Percentiles rank a stretch among this genome's conserved stretches.
phyloP scores from a whole-genome alignment of 2,329 filamentous ascomycete species.

The Tolypocladium endophyticum region DNA sequence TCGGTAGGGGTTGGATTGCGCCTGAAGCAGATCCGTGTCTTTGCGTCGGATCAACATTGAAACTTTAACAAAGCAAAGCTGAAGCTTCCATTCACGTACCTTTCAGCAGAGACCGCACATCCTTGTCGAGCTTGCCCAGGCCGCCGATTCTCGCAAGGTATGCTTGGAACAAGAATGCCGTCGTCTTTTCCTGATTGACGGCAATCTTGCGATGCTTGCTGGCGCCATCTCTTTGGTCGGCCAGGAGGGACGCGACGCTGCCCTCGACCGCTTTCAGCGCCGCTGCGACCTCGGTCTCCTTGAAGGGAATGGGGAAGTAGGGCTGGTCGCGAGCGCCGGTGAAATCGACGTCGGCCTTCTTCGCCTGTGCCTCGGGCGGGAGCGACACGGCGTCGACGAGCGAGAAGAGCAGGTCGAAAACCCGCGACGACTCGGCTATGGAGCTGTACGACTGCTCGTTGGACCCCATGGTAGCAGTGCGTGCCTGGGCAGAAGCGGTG shows the following conservation, averaged over 20 bases:
- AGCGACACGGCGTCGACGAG: constrained; percentile 18
- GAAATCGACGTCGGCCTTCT: constrained; percentile 18
- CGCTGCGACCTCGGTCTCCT: constrained; percentile 32
- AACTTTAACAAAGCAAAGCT: rapidly evolving
- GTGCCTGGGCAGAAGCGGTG: not conserved
- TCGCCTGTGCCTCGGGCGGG: constrained; percentile 14
- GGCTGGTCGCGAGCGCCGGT: constrained; percentile 22
- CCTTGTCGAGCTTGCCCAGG: constrained; percentile 24
- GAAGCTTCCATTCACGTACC: not conserved
- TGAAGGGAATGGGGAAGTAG: constrained; percentile 37
- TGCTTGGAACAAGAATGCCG: constrained; percentile 29
- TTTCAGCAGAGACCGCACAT: constrained; percentile 10
- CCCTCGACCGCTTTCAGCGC: constrained; percentile 34
- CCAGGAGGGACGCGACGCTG: constrained; percentile 19
- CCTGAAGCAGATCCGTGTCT: constrained; percentile 63
- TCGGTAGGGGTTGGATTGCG: constrained; percentile 61
- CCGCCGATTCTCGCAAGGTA: constrained; percentile 26
- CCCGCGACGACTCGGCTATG: constrained; percentile 11
- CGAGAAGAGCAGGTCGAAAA: constrained; percentile 12
- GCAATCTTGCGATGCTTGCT: constrained; percentile 10
- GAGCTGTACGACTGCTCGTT: constrained; percentile 11
- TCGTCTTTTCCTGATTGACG: constrained; percentile 27
- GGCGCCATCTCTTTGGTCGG: constrained; percentile 12
- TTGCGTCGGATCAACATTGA: not conserved
- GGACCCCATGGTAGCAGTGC: constrained; percentile 1